Base-by-base conservation (phyloP, 2,329 filamentous ascomycete species). In the Uncinocarpus reesii region DNA sequence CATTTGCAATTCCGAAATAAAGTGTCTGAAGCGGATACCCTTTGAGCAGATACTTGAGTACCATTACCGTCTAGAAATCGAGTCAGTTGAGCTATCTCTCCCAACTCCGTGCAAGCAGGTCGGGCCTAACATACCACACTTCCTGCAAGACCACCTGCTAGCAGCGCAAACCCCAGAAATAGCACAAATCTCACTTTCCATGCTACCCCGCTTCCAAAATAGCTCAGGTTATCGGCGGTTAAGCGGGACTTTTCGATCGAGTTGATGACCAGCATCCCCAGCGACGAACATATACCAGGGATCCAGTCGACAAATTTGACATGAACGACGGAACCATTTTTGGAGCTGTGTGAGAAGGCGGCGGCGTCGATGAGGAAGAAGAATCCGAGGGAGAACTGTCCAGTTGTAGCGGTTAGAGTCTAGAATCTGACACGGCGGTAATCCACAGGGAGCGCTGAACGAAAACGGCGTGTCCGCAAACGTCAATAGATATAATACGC, bases 271-370 rank as follows among this genome's bases (percentile, higher is more conserved):
- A 84, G 72, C 80, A 84, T 83, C 52, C 80, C 80, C 26, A 84
- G 71, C 52, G 77, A 73, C 36, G 77, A 81, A 71, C 81, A 84
- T 66, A 84, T 84, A 52, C 76, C 75, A 2, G 80, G 81, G 56
- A 84, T 80, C 80, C 80, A 84, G 69, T 84, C 80, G 55, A 83
- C 73, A 64, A 84, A 83, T 63, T 76, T 82, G 60, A 84, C 73
- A 65, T 83, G 78, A 16, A 80, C 73, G 51, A 72, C 64, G 43
- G 77, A 77, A 53, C 75, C 77, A 63, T 83, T 83, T 59, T 71
- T 72, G 47, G 70, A 58, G 50, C 78, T 80, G 57, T 77, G 77
- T 44, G 79, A 82, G 67, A 73, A 83, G 50, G 78, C 71, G 15
- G 79, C 74, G 52, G 79, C 77, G 57, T 84, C 80, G 65, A 84